A percentile compares a stretch with the other conserved stretches of the same genome.
phyloP scores from a whole-genome alignment of 2,329 filamentous ascomycete genomes.

The Fusarium verrucosum region DNA sequence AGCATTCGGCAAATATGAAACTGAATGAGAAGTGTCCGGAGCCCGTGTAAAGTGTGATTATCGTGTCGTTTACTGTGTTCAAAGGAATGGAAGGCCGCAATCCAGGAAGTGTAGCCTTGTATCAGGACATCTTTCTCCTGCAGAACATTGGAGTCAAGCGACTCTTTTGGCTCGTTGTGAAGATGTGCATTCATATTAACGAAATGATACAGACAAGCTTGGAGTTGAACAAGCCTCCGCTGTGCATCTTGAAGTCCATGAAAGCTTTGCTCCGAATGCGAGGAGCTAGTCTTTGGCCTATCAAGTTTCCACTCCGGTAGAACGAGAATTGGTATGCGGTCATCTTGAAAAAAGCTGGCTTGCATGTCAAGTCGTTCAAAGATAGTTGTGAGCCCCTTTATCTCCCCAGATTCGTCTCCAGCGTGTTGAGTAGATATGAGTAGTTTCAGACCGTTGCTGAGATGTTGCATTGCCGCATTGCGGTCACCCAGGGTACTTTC shows the following conservation, averaged over 20 bases:
- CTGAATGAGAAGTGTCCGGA: constrained; percentile 16
- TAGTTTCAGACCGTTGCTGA: neutral
- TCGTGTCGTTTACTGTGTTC: neutral
- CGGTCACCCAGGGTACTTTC: constrained; percentile 5
- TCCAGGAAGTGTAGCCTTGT: constrained; percentile 2
- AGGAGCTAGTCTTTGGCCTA: neutral
- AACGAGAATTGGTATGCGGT: constrained; percentile 11
- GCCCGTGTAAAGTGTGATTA: neutral
- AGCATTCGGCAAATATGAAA: constrained; percentile 19
- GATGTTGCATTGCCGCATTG: constrained; percentile 5
- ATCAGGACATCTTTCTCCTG: constrained; percentile 2
- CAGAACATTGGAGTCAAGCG: neutral
- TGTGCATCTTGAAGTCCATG: constrained; percentile 1
- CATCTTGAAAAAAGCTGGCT: constrained; percentile 32
- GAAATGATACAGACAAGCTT: constrained; percentile 25
- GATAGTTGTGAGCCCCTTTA: neutral
- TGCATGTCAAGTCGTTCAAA: constrained; percentile 29
- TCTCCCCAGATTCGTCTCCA: neutral
- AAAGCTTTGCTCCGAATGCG: neutral
- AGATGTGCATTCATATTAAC: neutral
- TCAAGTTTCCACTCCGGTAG: neutral
- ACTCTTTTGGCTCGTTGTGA: neutral
- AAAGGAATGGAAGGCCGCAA: neutral
- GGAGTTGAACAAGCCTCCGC: constrained; percentile 11
- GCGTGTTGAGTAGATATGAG: neutral